Base-by-base conservation (phyloP, 306 rosid genomes). In the Pterocarpus santalinus region DNA sequence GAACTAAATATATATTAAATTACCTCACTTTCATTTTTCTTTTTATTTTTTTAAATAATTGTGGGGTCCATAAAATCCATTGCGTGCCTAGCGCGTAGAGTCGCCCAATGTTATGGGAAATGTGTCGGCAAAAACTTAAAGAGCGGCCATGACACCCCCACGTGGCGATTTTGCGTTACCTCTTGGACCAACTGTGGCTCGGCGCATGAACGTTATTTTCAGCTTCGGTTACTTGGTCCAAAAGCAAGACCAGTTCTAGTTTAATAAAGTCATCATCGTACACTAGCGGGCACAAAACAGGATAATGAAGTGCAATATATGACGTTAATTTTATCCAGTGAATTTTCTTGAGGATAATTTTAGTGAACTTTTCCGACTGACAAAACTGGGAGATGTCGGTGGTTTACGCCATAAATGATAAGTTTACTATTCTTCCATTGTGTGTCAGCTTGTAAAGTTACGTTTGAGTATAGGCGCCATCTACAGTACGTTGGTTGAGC, bases 171-270 rank as follows among this genome's bases (percentile, higher is more conserved):
- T 30, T 79, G 28, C 1, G 28, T 22, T 81, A 73, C n/a, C 9
- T 43, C 62, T 68, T 35, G 85, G 79, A 79, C 85, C 70, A 69
- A 65, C 67, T 10, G 4, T 49, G 7, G 32, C 12, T 79, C 22
- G 83, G 80, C 80, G 53, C 63, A 46, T 72, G 84, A 84, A 2
- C 68, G 82, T 72, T 86, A 22, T 22, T 22, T 22, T 22, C 47
- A 66, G 28, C 83, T 81, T 35, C 16, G 22, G 86, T 86, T 86
- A 79, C 88, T 84, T 84, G 86, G 80, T 86, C 69, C 11, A 17
- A 72, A 72, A 33, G 33, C 39, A 46, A 2, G 69, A 69, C 84
- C 8, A 22, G 8, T 6, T 69, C 72, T 39, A 55, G 32, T 16
- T 47, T 22, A 43, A 22, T 22, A 22, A 12, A 35, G 41, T 44